Evolutionary conservation across 1,284 basidiomycete species (phyloP).

Genomic region (Coniferiporia sulphurascens): DNA sequence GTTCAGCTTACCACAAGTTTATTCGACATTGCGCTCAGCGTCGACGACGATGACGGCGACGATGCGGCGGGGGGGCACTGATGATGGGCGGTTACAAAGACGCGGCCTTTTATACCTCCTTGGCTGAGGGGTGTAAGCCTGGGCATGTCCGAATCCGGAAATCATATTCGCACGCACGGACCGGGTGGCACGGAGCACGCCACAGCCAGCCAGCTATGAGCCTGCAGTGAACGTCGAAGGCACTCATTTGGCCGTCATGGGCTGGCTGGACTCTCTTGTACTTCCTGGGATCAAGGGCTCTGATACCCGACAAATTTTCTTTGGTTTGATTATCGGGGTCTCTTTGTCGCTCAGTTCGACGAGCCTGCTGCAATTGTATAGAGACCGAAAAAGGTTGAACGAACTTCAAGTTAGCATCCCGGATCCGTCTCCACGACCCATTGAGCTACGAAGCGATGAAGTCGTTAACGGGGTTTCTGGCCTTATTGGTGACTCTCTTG

Average conservation of each 20-base stretch:
- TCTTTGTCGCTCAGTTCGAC: conserved; percentile 64
- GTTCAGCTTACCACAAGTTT: conserved; percentile 87
- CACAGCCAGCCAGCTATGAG: too few relatives aligned
- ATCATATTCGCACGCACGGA: conserved; percentile 44
- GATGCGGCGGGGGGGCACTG: conserved; percentile 31
- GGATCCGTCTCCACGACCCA: conserved; percentile 52
- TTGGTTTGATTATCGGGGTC: conserved; percentile 67
- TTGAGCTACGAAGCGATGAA: conserved; percentile 73
- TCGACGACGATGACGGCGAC: conserved; percentile 30
- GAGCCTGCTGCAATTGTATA: conserved; percentile 48
- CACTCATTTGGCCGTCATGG: neutral
- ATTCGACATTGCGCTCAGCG: conserved; percentile 64
- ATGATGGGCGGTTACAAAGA: conserved; percentile 27
- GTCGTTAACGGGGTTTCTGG: conserved; percentile 73
- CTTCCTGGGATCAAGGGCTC: neutral
- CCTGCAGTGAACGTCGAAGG: too few relatives aligned
- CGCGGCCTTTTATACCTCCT: conserved; percentile 47
- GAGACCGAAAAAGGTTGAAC: conserved; percentile 39
- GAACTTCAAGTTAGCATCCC: conserved; percentile 19
- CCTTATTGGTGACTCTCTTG: conserved; percentile 64
- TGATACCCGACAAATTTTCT: conserved; percentile 42
- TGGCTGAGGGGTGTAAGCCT: conserved; percentile 33
- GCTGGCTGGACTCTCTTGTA: neutral
- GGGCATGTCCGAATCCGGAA: conserved; percentile 33
- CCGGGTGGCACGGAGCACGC: conserved; percentile 21